Evolutionary conservation across 2,329 filamentous ascomycete genomes (phyloP), one percentile per base, ranked within the genome.

Genomic region (Arthrobotrys megalospora): DNA sequence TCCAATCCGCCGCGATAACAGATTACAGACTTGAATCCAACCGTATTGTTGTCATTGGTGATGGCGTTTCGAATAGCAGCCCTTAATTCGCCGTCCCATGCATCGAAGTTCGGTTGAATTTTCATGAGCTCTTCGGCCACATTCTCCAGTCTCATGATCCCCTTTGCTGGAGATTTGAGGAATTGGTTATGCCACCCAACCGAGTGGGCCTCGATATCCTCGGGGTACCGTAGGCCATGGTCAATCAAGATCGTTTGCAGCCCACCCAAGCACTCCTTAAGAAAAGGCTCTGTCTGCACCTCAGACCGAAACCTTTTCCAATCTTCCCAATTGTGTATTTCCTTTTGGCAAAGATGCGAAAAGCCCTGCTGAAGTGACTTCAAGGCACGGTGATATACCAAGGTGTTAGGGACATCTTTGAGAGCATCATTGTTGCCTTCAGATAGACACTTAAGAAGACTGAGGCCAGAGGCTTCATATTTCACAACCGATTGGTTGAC

Each of bases 21-120:
- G 69, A 96, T 89, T 60, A 94, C 90, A 0, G 90, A 92, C 84
- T 96, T 96, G 87, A 96, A 96, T 1, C 89, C 93, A 0, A 89
- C 92, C 1, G 96, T 90, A 16, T 90, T 87, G 0, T 88, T 85
- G 82, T 96, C 90, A 0, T 86, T 85, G 2, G 8, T 8, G 28
- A 94, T 86, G 1, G 89, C 87, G 0, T 86, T 84, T 10, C 85
- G 82, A 41, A 96, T 90, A 24, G 86, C 84, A 1, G 84, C 82
- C 65, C 86, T 85, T 72, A 90, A 90, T 3, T 86, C 85, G 2
- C 84, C 83, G 11, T 87, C 84, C 81, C 89, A 88, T n/a, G 82
- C 80, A 8, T 85, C 82, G 60, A 86, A 86, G 11, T 84, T 82
- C 0, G 83, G 81, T 10, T 86, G 83, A 0, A 41, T 78, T 28